phyloP scores from a whole-genome alignment of 768 basidiomycete species.

The Psilocybe sp. region DNA sequence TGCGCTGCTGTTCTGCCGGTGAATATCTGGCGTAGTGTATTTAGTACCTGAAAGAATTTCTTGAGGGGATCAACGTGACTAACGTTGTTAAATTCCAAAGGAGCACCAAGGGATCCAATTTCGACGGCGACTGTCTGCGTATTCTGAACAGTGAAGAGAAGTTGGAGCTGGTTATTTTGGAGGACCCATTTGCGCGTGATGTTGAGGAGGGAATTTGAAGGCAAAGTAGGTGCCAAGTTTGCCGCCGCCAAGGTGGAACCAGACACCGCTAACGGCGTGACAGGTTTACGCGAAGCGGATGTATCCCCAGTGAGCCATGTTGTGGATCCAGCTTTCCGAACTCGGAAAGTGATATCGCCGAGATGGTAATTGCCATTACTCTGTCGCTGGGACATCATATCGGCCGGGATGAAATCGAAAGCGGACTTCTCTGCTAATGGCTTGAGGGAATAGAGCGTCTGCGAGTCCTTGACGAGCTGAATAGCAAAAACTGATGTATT shows the following conservation, averaged over 20 bases:
- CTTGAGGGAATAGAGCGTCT: slow-evolving; percentile 51
- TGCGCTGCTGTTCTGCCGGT: slow-evolving; percentile 49
- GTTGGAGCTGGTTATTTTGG: slow-evolving; percentile 35
- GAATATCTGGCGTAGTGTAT: slow-evolving; percentile 41
- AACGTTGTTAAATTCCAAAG: slow-evolving; percentile 57
- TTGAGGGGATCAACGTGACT: slow-evolving; percentile 10
- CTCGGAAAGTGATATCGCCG: slow-evolving; percentile 54
- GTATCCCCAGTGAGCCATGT: slow-evolving; percentile 47
- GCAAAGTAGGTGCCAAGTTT: slow-evolving; percentile 46
- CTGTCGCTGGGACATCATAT: slow-evolving; percentile 46
- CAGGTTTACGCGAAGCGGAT: slow-evolving; percentile 35
- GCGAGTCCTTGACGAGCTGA: slow-evolving; percentile 53
- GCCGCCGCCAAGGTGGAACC: slow-evolving; percentile 48
- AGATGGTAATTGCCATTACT: slow-evolving; percentile 51
- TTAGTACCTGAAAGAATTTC: background rate
- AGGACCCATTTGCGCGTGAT: slow-evolving; percentile 53
- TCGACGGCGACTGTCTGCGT: slow-evolving; percentile 44
- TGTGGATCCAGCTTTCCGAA: slow-evolving; percentile 40
- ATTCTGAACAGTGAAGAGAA: slow-evolving; percentile 52
- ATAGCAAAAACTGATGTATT: slow-evolving; percentile 41
- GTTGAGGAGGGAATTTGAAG: slow-evolving; percentile 39
- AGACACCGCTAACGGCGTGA: slow-evolving; percentile 35
- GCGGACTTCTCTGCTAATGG: slow-evolving; percentile 28
- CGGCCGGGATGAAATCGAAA: slow-evolving; percentile 52
- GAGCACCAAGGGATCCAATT: slow-evolving; percentile 51